phyloP scores from a whole-genome alignment of 805 yeast genomes.

The Phaffomyces opuntiae region DNA sequence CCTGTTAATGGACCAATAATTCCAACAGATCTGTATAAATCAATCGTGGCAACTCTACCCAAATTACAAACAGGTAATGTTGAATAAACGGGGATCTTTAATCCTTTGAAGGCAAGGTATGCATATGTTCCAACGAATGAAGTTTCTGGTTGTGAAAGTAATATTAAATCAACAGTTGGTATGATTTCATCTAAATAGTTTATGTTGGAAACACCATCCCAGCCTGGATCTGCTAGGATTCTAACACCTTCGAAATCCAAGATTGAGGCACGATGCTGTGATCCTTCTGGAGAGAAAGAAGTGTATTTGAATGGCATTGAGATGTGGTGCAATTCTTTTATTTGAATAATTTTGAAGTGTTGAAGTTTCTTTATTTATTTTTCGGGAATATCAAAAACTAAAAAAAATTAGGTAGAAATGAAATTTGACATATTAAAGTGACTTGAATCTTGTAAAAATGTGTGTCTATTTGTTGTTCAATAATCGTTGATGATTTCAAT shows the following conservation, averaged over 20 bases:
- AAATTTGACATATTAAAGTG: too few relatives aligned
- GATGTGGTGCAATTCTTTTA: too few relatives aligned
- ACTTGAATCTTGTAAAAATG: too few relatives aligned
- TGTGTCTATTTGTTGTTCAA: too few relatives aligned
- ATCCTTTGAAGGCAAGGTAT: constrained; percentile 51
- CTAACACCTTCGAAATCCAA: constrained; percentile 51
- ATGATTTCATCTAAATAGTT: constrained; percentile 36
- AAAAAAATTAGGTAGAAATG: too few relatives aligned
- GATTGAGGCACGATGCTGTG: constrained; percentile 35
- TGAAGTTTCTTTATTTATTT: too few relatives aligned
- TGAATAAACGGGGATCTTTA: constrained; percentile 71
- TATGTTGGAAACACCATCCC: constrained; percentile 50
- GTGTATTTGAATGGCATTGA: constrained; percentile 25
- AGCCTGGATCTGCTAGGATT: constrained; percentile 66
- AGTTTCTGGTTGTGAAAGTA: constrained; percentile 83
- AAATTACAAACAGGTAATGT: constrained; percentile 86
- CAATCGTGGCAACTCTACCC: constrained; percentile 83
- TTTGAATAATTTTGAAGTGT: too few relatives aligned
- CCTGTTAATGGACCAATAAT: constrained; percentile 62
- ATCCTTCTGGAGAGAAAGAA: constrained; percentile 16
- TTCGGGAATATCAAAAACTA: too few relatives aligned
- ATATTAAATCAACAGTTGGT: constrained; percentile 52
- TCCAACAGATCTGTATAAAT: constrained; percentile 66
- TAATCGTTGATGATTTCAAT: too few relatives aligned
- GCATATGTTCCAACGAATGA: constrained; percentile 78